phyloP scores from a whole-genome alignment of 139 green algal genomes.

The Chlamydomonas sphaeroides region DNA sequence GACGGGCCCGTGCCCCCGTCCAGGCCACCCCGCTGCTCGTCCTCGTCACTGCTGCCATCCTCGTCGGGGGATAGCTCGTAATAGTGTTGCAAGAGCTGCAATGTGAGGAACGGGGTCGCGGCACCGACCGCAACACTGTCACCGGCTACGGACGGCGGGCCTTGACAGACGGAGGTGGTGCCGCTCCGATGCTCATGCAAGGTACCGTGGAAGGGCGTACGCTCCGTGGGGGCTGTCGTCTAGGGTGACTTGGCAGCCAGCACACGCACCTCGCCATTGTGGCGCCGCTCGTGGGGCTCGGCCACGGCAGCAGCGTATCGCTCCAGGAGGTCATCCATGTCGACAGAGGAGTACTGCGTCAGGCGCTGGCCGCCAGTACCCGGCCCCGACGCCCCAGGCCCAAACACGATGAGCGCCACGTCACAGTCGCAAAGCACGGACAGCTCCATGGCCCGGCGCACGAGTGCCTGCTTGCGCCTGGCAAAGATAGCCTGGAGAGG shows the following conservation, averaged over 20 bases:
- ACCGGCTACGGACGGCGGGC: too few species aligned
- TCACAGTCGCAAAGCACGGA: conserved; percentile 84
- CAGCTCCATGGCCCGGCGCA: conserved; percentile 89
- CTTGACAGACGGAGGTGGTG: too few species aligned
- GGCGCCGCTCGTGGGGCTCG: conserved; percentile 72
- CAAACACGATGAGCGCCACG: conserved; percentile 83
- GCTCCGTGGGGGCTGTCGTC: too few species aligned
- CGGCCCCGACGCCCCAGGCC: conserved; percentile 39
- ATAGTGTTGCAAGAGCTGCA: conserved; percentile 31
- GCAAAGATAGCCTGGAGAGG: conserved; percentile 58
- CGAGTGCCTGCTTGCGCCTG: conserved; percentile 82
- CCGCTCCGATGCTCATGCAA: too few species aligned
- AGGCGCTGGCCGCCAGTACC: conserved; percentile 58
- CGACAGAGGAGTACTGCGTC: conserved; percentile 66
- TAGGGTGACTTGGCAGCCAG: too few species aligned
- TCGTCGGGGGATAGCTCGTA: conserved; percentile 14
- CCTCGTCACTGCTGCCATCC: not conserved
- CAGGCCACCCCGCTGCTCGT: too few species aligned
- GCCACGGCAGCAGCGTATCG: conserved; percentile 60
- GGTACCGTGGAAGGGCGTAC: too few species aligned
- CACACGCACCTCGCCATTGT: conserved; percentile 65
- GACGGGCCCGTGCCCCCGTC: not conserved
- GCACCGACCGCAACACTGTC: too few species aligned
- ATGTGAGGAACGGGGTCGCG: too few species aligned
- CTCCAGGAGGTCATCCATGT: conserved; percentile 76